phyloP scores from a whole-genome alignment of 2,329 filamentous ascomycete genomes.

The Macrophomina tecta region DNA sequence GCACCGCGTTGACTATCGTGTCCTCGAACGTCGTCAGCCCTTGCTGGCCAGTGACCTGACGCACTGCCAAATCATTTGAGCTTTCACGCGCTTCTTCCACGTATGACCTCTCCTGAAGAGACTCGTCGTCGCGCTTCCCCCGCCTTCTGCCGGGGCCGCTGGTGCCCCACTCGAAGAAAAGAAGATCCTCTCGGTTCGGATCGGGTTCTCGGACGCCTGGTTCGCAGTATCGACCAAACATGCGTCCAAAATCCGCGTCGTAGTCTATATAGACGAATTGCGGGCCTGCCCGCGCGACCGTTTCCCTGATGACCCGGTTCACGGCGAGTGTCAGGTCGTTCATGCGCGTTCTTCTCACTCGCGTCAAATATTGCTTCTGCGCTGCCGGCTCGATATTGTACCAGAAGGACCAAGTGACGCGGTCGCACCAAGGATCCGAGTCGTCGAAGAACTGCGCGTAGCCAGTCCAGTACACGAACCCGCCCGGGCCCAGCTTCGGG shows the following conservation, averaged over 20 bases:
- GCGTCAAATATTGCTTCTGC: slow-evolving; percentile 11
- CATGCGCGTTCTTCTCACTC: background rate
- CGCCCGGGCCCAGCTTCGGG: background rate
- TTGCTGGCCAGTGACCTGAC: background rate
- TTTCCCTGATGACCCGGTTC: slow-evolving; percentile 10
- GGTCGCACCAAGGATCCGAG: background rate
- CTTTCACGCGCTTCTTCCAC: background rate
- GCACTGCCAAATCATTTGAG: background rate
- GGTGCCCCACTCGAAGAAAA: slow-evolving; percentile 18
- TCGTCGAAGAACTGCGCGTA: slow-evolving; percentile 11
- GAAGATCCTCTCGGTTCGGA: slow-evolving; percentile 18
- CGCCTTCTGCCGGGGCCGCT: background rate
- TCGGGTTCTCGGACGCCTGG: slow-evolving; percentile 14
- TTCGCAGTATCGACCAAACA: slow-evolving; percentile 16
- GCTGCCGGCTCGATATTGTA: background rate
- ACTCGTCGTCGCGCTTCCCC: background rate
- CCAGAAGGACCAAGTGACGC: slow-evolving; percentile 10
- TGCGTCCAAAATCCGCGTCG: background rate
- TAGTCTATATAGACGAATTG: slow-evolving; percentile 20
- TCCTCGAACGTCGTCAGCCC: background rate
- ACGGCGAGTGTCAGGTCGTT: slow-evolving; percentile 21
- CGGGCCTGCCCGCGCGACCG: slow-evolving; percentile 10
- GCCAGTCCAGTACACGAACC: background rate
- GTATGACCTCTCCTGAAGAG: background rate
- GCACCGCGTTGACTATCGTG: background rate